A percentile compares a stretch with the other conserved stretches of the same genome.
These are phyloP conservation scores for Neltuma alba DNA, from an alignment of 306 rosid genomes.

Conservation along the genomic window DNA sequence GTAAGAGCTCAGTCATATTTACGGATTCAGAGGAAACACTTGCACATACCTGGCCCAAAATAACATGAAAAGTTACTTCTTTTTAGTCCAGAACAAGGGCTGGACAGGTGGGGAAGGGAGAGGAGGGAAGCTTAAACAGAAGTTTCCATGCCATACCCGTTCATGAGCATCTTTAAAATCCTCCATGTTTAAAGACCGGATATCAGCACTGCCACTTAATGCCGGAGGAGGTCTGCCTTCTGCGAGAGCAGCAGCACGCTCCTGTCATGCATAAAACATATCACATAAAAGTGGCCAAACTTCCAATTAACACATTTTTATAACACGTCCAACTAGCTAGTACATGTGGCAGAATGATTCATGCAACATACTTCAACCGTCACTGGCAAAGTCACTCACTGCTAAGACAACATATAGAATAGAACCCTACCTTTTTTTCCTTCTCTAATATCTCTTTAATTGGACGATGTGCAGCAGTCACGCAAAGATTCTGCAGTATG, in stretches of 20 bases:
- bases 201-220: slow-evolving; percentile 83
- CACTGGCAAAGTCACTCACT: slow-evolving; percentile 4
- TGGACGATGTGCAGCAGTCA: slow-evolving; percentile 96
- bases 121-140: not conserved
- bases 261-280: slow-evolving; percentile 54
- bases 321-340: not conserved
- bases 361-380: slow-evolving; percentile 13
- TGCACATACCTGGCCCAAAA: slow-evolving; percentile 77
- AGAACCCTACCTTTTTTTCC: slow-evolving; percentile 77
- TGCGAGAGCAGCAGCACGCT: slow-evolving; percentile 72
- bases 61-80: slow-evolving; percentile 15
- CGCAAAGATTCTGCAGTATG: slow-evolving; percentile 83
- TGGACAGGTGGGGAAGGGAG: not conserved
- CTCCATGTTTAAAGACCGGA: slow-evolving; percentile 81
- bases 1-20: slow-evolving; percentile 90
- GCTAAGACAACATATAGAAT: slow-evolving; percentile 15
- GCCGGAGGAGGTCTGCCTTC: slow-evolving; percentile 92
- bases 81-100: not conserved
- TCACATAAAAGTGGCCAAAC: slow-evolving; percentile 4
- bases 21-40: slow-evolving; percentile 94
- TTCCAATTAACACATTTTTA: not conserved
- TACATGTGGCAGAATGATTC: not conserved
- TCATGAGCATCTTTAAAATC: slow-evolving; percentile 92
- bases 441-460: slow-evolving; percentile 94
- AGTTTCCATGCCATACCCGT: slow-evolving; percentile 52